Evolutionary conservation across 2,329 filamentous ascomycete genomes (phyloP), one percentile per base, ranked within the genome.

Genomic region (Pseudogymnoascus sp.): DNA sequence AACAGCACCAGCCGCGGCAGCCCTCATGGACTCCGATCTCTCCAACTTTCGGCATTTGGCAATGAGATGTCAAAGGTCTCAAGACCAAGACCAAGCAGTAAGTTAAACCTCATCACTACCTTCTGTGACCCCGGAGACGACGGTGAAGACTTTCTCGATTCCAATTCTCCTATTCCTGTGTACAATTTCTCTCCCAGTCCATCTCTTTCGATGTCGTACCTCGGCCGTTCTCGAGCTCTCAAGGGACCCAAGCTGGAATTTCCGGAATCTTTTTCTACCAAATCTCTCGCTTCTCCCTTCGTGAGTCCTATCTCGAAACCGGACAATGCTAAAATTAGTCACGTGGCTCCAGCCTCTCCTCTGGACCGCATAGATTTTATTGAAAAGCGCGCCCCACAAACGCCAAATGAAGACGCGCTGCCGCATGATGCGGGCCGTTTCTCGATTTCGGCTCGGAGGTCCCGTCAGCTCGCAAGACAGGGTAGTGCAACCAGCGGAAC

Each of bases 361-460:
- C 76, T 85, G 67, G 81, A 82, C 70, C 80, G 76, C 76, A 80
- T 77, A 73, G 81, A 77, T 74, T 85, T 73, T 71, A 77, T 72
- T 72, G 78, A 74, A 70, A 74, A 70, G 35, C 67, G 75, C 16
- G 84, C 89, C 8, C 91, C 92, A 16, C 89, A 85, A 64, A 97
- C 93, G 0, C 93, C 93, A 0, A 85, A 85, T 59, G 91, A 95
- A 65, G 82, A 81, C 62, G 82, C 90, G 70, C 81, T 87, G 26
- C 88, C 90, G 26, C 87, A 88, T 6, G 93, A 97, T 72, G 87
- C 91, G 0, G 96, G 90, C 74, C 85, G 86, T 40, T 78, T 96
- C 16, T 93, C 91, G 0, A 93, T 96, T 65, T 95, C 91, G 3
- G 87, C 85, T 63, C 79, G 80, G 16, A 77, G 75, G 65, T 31